Base-by-base conservation (phyloP, 2,329 filamentous ascomycete genomes). In the Xylariaceae sp. region DNA sequence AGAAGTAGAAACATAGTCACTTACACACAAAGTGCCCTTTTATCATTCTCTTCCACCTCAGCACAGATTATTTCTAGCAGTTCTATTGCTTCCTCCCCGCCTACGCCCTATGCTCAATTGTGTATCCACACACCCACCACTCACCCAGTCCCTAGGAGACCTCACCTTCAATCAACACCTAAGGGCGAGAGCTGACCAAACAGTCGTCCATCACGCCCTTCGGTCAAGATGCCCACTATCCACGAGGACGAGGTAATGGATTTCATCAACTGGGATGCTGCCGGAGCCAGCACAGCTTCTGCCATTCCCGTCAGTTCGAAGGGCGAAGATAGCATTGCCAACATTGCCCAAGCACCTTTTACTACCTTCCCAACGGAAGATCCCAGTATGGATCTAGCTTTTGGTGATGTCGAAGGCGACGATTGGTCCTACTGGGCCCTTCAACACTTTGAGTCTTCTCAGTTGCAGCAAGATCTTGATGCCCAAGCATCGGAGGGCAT, bases 181-280 rank as follows among this genome's bases (percentile, higher is more conserved):
- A 27, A 27, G 22, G 22, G 22, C 22, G 22, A 27, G 22, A 7
- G 22, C 22, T 27, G 22, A 27, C 22, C 7, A 7, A 27, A 4
- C 33, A 9, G 33, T 12, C 12, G 15, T 36, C 33, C 33, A 14
- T 15, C 33, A 41, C 45, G 54, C 54, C 52, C 52, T 57, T 53
- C 54, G 52, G 39, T 15, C 39, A 19, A 41, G 27, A 68, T 66
- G 52, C 68, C 69, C n/a, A 69, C 68, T 43, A 70, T 79, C 55
- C 73, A 81, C 48, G 75, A 81, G 47, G 71, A 78, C 72, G 81
- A 85, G 48, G 77, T 84, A 54, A 66, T 66, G 64, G 63, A 67
- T 41, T 82, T 86, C 62, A 78, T 87, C 65, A 73, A 83, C 62
- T 85, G 81, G 79, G 78, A 82, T 44, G 75, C 68, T 41, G 68